Evolutionary conservation across 2,329 filamentous ascomycete species (phyloP), one percentile per base, ranked within the genome.

Genomic region (Exophiala viscosa): DNA sequence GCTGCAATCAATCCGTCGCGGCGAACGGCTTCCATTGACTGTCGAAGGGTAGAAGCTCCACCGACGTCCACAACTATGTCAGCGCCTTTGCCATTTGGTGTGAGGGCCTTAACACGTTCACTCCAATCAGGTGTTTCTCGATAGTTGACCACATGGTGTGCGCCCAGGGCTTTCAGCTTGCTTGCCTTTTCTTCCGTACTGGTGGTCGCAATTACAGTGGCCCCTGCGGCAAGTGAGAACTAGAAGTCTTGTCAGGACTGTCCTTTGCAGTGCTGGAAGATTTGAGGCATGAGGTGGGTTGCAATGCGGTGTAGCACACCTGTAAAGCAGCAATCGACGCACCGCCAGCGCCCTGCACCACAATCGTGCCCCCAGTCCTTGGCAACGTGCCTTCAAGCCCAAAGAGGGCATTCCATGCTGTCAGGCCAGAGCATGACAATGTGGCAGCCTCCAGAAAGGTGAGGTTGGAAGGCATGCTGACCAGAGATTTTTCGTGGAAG

Each of bases 401-500:
- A 59, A 81, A 85, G 10, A 86, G 72, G 2, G 80, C 80, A 64
- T 86, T 86, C 83, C 84, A 87, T 20, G 78, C 80, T 2, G 84
- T 87, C 42, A 86, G 62, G 1, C 71, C 83, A 1, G 84, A 82
- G 61, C 84, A 86, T 1, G 77, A 66, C 1, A 86, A 71, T 0
- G 83, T 83, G 17, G 77, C 74, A 1, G 78, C 76, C 66, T 86
- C 82, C 33, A 73, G 52, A 46, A 73, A 68, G 57, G 65, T 75
- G 28, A 86, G 73, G 60, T 78, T 79, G 17, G 64, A 65, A 1
- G 88, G 88, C 50, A 80, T 74, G 42, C 71, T 72, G 13, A 90
- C 85, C 3, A 92, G 74, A 1, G 86, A 87, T 17, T 68, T 78
- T 71, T 90, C 84, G 54, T 81, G 76, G 66, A 87, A 90, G 9